Evolutionary conservation across 805 yeast species (phyloP).

Genomic region (Schizosaccharomyces osmophilus): DNA sequence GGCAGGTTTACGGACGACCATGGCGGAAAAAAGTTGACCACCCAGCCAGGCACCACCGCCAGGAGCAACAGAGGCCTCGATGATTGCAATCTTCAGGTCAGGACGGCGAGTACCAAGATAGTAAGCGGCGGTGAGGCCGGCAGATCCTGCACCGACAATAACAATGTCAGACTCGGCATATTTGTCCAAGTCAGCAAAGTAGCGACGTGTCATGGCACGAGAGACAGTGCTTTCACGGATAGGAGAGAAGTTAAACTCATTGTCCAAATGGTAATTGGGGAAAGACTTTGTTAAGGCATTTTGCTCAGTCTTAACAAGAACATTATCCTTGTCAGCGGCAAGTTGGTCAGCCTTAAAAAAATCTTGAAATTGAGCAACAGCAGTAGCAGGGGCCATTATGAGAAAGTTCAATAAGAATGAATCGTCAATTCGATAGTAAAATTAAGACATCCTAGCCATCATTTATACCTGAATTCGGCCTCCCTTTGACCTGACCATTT

Average conservation of each 20-base stretch:
- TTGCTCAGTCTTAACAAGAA: not conserved
- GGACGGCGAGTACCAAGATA: slow-evolving; percentile 50
- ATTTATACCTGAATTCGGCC: too few species aligned
- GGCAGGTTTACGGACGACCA: slow-evolving; percentile 65
- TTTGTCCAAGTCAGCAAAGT: slow-evolving; percentile 47
- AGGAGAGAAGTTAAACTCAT: slow-evolving; percentile 34
- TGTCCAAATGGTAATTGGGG: not conserved
- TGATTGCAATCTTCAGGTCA: slow-evolving; percentile 45
- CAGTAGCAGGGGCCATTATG: not conserved
- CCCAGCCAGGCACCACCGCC: slow-evolving; percentile 69
- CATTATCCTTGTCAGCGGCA: not conserved
- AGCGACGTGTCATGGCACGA: slow-evolving; percentile 55
- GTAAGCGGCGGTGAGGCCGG: slow-evolving; percentile 57
- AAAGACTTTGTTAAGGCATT: not conserved
- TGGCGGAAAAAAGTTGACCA: slow-evolving; percentile 53
- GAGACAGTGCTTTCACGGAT: slow-evolving; percentile 59
- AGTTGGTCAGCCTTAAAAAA: not conserved
- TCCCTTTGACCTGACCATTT: too few species aligned
- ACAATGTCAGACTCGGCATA: slow-evolving; percentile 54
- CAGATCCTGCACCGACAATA: slow-evolving; percentile 56
- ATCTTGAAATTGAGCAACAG: not conserved
- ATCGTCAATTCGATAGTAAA: not conserved
- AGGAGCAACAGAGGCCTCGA: slow-evolving; percentile 51
- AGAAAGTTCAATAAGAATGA: not conserved
- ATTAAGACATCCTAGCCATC: too few species aligned